Evolutionary conservation across 805 yeast species (phyloP).

Genomic region (Pichia ethanolica): DNA sequence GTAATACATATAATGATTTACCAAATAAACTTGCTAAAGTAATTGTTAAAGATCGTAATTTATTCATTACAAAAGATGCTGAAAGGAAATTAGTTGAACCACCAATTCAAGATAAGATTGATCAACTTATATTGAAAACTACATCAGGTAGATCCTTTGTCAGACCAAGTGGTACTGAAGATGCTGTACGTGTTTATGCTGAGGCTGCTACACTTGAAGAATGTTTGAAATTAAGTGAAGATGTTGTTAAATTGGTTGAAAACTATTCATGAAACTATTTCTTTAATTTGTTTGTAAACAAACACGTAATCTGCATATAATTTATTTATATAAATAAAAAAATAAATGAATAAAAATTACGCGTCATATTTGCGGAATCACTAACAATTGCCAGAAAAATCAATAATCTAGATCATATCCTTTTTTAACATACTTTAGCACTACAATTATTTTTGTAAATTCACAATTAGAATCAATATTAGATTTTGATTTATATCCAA

Average conservation of each 20-base stretch:
- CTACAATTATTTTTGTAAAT: too few species aligned
- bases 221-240: slow-evolving; percentile 38
- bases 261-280: background rate
- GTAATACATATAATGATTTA: slow-evolving; percentile 66
- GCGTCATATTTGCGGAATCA: too few species aligned
- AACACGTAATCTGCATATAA: too few species aligned
- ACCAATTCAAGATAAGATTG: slow-evolving; percentile 61
- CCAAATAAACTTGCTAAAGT: slow-evolving; percentile 83
- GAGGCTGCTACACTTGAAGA: slow-evolving; percentile 59
- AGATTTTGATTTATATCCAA: too few species aligned
- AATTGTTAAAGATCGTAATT: slow-evolving; percentile 70
- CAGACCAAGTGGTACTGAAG: slow-evolving; percentile 96
- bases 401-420: too few species aligned
- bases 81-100: slow-evolving; percentile 80
- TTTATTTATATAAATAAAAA: background rate
- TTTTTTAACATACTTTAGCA: too few species aligned
- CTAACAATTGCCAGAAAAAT: too few species aligned
- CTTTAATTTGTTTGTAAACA: background rate
- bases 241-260: slow-evolving; percentile 22
- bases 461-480: too few species aligned
- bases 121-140: slow-evolving; percentile 45
- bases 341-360: too few species aligned
- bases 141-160: slow-evolving; percentile 77
- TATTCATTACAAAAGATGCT: slow-evolving; percentile 82
- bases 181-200: slow-evolving; percentile 92